Base-by-base conservation (phyloP, 495 filamentous ascomycete species). In the Chaetomidium leptoderma region DNA sequence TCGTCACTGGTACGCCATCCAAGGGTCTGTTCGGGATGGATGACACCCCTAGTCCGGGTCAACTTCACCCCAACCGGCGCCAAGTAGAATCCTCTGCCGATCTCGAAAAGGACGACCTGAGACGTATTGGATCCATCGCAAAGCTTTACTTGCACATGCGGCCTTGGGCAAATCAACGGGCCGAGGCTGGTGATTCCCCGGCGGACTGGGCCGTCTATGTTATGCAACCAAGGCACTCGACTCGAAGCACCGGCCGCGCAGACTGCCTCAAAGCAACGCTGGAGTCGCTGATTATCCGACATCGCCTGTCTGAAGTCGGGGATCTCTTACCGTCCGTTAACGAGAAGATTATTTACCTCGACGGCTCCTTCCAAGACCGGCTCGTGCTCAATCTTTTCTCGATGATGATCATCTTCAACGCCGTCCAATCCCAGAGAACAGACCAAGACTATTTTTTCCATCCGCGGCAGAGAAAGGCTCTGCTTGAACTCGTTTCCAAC, bases 391-490 rank as follows among this genome's bases (percentile, higher is more conserved):
- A 96, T 63, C 73, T 93, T 3, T 96, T 97, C 65, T 81, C 88
- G 2, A 84, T 90, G 60, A 82, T 85, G 63, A 79, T 96, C 27
- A 84, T 87, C 14, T 83, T 89, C 51, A 97, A 97, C 67, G 84
- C 91, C 1, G 84, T 97, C 7, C 92, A 91, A n/a, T 95, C 90
- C 4, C 88, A 96, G 62, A 77, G 91, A 13, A 79, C 78, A 6
- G 92, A 91, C 63, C 75, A 78, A 30, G 92, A 97, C 65, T 97
- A 96, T 64, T 86, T 97, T 65, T 96, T 96, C 63, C 85, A 95
- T 53, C 78, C 83, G 0, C 81, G 78, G 7, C 92, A 90, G 64
- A 70, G 80, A 24, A 84, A 81, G 39, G 72, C 78, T 48, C 74
- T 96, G 0, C 72, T 81, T 43, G 72, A 81, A 29, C 75, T 92